Evolutionary conservation across 2,329 filamentous ascomycete species (phyloP).

Genomic region (Trichophyton equinum): DNA sequence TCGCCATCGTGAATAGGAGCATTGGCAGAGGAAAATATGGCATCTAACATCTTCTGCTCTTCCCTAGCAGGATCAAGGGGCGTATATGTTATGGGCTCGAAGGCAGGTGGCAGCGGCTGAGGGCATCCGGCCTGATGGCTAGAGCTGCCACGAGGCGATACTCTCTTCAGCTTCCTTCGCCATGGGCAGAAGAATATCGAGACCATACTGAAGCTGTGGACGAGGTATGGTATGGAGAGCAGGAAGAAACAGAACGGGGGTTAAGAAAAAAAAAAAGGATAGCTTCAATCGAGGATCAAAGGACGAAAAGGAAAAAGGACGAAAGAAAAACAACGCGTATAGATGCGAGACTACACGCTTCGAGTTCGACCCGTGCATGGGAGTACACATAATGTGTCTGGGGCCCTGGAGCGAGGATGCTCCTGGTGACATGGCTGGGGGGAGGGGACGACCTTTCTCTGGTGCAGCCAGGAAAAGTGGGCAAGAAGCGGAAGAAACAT

Average conservation of each 20-base stretch:
- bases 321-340: neutral
- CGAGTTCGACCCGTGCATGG: too few species aligned
- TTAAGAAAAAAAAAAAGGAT: too few species aligned
- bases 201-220: neutral
- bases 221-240: neutral
- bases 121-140: neutral
- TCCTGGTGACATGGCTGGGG: neutral
- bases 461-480: neutral
- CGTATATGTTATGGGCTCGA: neutral
- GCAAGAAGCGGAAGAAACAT: neutral
- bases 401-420: neutral
- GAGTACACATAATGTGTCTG: too few species aligned
- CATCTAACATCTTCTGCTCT: slow-evolving; percentile 4
- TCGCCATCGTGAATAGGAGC: neutral
- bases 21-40: neutral
- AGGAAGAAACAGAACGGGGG: neutral
- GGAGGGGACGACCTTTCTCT: neutral
- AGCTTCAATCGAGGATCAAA: neutral
- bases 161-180: neutral
- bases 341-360: neutral
- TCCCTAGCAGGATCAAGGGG: neutral
- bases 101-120: neutral
- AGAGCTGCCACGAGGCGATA: neutral
- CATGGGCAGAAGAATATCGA: slow-evolving; percentile 2
- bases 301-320: neutral